Conservation (phyloP, 2,329 filamentous ascomycete species). For the Pseudocercospora ulei region DNA sequence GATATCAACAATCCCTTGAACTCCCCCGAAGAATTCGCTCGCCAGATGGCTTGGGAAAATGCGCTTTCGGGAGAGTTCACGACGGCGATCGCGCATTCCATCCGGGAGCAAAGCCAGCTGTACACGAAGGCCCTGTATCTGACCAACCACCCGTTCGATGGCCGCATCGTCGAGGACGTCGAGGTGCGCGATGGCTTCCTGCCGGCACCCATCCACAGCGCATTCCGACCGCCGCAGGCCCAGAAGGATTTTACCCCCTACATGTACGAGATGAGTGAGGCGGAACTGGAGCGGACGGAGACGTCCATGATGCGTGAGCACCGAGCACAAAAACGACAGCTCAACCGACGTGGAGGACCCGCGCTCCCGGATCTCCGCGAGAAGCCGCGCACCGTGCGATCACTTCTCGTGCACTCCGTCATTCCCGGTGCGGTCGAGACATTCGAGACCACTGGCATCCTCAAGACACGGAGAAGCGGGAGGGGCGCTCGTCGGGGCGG, state of each 20-base stretch:
- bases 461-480: slow-evolving; percentile 50
- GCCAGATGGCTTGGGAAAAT: slow-evolving; percentile 78
- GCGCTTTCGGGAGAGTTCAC: slow-evolving; percentile 91
- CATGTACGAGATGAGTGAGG: slow-evolving; percentile 85
- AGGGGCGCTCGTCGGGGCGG: slow-evolving; percentile 47
- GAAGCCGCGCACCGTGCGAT: slow-evolving; percentile 82
- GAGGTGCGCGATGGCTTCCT: slow-evolving; percentile 80
- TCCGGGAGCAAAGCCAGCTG: slow-evolving; percentile 87
- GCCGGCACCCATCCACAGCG: slow-evolving; percentile 66
- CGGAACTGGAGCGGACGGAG: slow-evolving; percentile 81
- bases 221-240: slow-evolving; percentile 83
- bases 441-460: slow-evolving; percentile 76
- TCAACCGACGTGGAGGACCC: slow-evolving; percentile 85
- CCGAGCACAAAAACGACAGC: slow-evolving; percentile 84
- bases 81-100: slow-evolving; percentile 94
- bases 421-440: slow-evolving; percentile 73
- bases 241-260: slow-evolving; percentile 92
- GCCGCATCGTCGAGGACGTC: slow-evolving; percentile 80
- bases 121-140: slow-evolving; percentile 91
- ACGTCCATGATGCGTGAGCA: slow-evolving; percentile 89
- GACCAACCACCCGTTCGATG: slow-evolving; percentile 88
- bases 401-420: slow-evolving; percentile 82
- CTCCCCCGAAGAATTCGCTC: slow-evolving; percentile 87
- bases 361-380: slow-evolving; percentile 94
- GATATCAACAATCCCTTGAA: slow-evolving; percentile 94